These are phyloP conservation scores for Osmanthus fragrans DNA, from an alignment of 257 asterid species.

Conservation along the genomic window DNA sequence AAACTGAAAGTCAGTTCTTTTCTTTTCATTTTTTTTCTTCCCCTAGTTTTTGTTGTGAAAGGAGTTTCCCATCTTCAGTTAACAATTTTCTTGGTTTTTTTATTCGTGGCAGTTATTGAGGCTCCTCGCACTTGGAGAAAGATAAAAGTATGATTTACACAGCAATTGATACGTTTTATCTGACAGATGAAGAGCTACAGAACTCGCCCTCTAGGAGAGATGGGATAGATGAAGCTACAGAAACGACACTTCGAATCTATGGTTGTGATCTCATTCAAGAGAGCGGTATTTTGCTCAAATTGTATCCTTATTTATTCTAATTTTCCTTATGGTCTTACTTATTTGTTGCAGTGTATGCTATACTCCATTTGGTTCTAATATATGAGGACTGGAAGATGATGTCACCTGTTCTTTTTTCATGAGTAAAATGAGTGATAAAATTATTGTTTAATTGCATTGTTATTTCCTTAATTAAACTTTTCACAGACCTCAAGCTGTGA, in stretches of 20 bases:
- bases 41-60: neutral
- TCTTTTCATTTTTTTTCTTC: neutral
- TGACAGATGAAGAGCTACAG: slow-evolving; percentile 75
- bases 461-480: slow-evolving; percentile 50
- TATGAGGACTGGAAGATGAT: slow-evolving; percentile 3
- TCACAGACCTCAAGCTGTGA: slow-evolving; percentile 94
- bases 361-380: slow-evolving; percentile 1
- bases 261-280: slow-evolving; percentile 97
- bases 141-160: slow-evolving; percentile 68
- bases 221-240: slow-evolving; percentile 82
- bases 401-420: neutral
- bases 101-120: slow-evolving; percentile 25
- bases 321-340: neutral
- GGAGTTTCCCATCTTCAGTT: neutral
- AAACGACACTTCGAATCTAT: slow-evolving; percentile 77
- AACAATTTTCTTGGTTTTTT: neutral
- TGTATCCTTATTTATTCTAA: slow-evolving; percentile 60
- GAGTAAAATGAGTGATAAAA: slow-evolving; percentile 5
- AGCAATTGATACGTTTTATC: slow-evolving; percentile 85
- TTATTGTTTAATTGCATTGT: neutral
- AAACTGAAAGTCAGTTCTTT: neutral
- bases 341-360: neutral
- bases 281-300: slow-evolving; percentile 81
- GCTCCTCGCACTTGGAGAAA: slow-evolving; percentile 21
- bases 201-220: slow-evolving; percentile 80